Evolutionary conservation across 2,329 filamentous ascomycete species (phyloP), one percentile per base, ranked within the genome.

Genomic region (Monascus ruber): DNA sequence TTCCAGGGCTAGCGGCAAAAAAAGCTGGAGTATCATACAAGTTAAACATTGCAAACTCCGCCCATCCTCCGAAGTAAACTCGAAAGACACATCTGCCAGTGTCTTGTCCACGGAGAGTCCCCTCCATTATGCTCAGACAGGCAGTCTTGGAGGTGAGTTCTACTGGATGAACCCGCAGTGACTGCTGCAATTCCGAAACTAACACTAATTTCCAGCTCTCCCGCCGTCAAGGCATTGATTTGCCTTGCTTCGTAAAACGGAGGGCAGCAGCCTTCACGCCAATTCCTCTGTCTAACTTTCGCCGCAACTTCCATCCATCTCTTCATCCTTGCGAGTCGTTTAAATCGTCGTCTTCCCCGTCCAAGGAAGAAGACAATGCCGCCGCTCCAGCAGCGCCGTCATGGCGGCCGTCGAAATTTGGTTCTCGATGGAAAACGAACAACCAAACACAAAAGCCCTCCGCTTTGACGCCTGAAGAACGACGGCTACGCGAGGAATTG

Each of bases 221-320:
- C 39, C 60, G 59, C 44, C 55, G 55, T 48, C 55, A 59, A 42
- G 54, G 56, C 45, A 45, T 64, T 51, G 63, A 65, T 48, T 53
- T 63, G 50, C 56, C 58, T 38, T 59, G 57, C 49, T 52, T 58
- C 40, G 51, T 54, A 34, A 51, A 52, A 40, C 47, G 44, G 38
- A 49, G 47, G 46, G 40, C 47, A 47, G 40, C 50, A 43, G 39
- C 48, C 38, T 42, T 46, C 35, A 24, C 41, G 32, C 42, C 49
- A 33, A 37, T 43, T 27, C 36, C 50, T 37, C 40, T 39, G 33
- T 44, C 45, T 35, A 31, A 47, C 29, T 49, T 54, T 39, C 52
- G 55, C 42, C 60, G 63, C 39, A 45, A 49, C 5, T 64, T 67
- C 43, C 58, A 51, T 34, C 54, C 58, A 7, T 61, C 56, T 32